Evolutionary conservation across 2,329 filamentous ascomycete species (phyloP), one percentile per base, ranked within the genome.

Genomic region (Xylariaceae sp.): DNA sequence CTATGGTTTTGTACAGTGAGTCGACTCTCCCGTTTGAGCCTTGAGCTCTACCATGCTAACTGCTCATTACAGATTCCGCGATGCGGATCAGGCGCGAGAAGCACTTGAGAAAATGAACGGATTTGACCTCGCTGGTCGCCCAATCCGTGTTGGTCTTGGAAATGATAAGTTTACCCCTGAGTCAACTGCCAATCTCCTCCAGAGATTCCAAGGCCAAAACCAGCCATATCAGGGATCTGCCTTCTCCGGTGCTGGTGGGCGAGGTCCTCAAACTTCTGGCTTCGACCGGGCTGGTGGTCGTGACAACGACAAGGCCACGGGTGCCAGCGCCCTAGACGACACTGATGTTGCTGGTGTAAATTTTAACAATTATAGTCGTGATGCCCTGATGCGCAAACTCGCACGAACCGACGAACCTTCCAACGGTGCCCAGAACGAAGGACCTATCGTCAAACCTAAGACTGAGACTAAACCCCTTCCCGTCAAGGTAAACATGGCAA

Each of bases 161-260:
- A 99, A 97, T 80, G 94, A 99, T 89, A 97, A 97, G 85, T 97
- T 97, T 78, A 97, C 92, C 77, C 89, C 92, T 72, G 94, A 97
- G 79, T 94, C 92, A 77, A 96, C 91, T 76, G 89, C 91, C 75
- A 92, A 90, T 78, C 85, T 96, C 73, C 80, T 96, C 73, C 91
- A 95, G 80, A 91, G 91, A 77, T 95, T 96, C 80, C 89, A 91
- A 75, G 88, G 89, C 73, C 88, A 89, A 76, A 87, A 85, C 76
- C 82, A 82, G 76, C 83, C 84, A 74, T 94, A 87, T 75, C 91
- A 96, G 79, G 91, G 91, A 73, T 97, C 92, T 64, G 86, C 89
- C 55, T 96, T 97, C 75, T 96, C 91, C 62, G 92, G 93, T 67
- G 86, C 89, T 65, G 92, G 92, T 70, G 92, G 92, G 64, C 90